Evolutionary conservation across 306 rosid species (phyloP), one percentile per base, ranked within the genome.

Genomic region (Trifolium fragiferum): DNA sequence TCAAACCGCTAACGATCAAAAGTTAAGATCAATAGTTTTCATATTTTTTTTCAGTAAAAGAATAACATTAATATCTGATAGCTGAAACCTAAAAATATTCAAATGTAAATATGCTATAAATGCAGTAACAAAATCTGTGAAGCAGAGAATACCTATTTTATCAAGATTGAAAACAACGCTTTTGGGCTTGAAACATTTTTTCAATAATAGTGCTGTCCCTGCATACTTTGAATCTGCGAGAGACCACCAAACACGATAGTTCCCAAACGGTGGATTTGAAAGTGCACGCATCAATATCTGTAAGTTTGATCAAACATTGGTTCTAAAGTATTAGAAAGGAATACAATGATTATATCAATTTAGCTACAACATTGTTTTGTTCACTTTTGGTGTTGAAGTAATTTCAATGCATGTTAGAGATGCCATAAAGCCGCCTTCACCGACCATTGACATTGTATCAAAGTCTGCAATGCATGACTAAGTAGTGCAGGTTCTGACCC

Each of bases 171-270:
- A 91, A 80, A 84, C 83, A 37, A 94, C 88, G 30, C 79, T 80
- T 73, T 86, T 87, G 50, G 96, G 94, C 80, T 87, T 89, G 77
- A 78, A 91, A 83, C 98, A 94, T 79, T 91, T 90, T 80, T 91
- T 94, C 33, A 94, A 86, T 44, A 94, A 18, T 33, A 94, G 75
- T 54, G 94, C 98, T 74, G 98, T 94, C 53, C 98, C 98, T 37
- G 98, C 98, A 81, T 94, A 94, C 83, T 94, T 94, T 20, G 97
- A 94, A 72, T 91, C 98, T 46, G 97, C 88, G 46, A 94, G 96
- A 83, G 97, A 94, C 98, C 98, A 94, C 98, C 98, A 94, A 66
- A 86, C 88, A 61, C 40, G 89, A 79, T 91, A 94, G 81, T 88
- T 80, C 59, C 83, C 88, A 76, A 94, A 90, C 12, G 97, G 97